These are phyloP conservation scores for Alternaria triticina DNA, from an alignment of 2,329 filamentous ascomycete species.

Conservation along the genomic window DNA sequence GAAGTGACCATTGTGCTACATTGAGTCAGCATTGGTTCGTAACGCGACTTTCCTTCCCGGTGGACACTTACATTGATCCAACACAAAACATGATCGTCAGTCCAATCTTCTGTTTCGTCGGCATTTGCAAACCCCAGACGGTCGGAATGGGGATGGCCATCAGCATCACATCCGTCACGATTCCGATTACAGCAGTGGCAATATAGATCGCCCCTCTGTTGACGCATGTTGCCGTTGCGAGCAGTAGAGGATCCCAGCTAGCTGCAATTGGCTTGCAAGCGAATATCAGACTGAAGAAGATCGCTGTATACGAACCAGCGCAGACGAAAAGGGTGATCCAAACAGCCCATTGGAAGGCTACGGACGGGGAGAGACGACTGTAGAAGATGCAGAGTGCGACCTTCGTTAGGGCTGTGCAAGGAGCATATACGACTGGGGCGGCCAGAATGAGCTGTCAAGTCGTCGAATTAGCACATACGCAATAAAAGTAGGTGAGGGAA, in stretches of 20 bases:
- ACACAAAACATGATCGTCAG: slow-evolving; percentile 25
- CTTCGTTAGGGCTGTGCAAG: slow-evolving; percentile 24
- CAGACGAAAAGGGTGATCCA: slow-evolving; percentile 22
- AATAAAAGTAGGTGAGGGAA: neutral
- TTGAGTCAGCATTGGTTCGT: neutral
- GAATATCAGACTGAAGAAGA: slow-evolving; percentile 32
- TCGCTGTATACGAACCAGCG: slow-evolving; percentile 21
- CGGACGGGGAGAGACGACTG: slow-evolving; percentile 15
- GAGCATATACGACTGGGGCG: slow-evolving; percentile 20
- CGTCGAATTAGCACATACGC: neutral
- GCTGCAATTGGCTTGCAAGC: slow-evolving; percentile 28
- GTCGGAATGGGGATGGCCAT: slow-evolving; percentile 26
- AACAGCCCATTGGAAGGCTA: slow-evolving; percentile 16
- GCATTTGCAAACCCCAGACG: slow-evolving; percentile 26
- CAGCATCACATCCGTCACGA: slow-evolving; percentile 27
- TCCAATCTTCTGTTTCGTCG: slow-evolving; percentile 23
- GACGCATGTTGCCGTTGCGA: slow-evolving; percentile 16
- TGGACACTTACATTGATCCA: slow-evolving; percentile 23
- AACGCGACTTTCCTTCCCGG: neutral
- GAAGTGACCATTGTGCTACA: slow-evolving; percentile 21
- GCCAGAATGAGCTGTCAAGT: slow-evolving; percentile 19
- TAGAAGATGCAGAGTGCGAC: slow-evolving; percentile 28
- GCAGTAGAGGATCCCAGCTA: slow-evolving; percentile 24
- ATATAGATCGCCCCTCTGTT: slow-evolving; percentile 32
- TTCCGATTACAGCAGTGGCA: slow-evolving; percentile 23